Evolutionary conservation across 2,329 filamentous ascomycete genomes (phyloP).

Genomic region (Penicillium sp.): DNA sequence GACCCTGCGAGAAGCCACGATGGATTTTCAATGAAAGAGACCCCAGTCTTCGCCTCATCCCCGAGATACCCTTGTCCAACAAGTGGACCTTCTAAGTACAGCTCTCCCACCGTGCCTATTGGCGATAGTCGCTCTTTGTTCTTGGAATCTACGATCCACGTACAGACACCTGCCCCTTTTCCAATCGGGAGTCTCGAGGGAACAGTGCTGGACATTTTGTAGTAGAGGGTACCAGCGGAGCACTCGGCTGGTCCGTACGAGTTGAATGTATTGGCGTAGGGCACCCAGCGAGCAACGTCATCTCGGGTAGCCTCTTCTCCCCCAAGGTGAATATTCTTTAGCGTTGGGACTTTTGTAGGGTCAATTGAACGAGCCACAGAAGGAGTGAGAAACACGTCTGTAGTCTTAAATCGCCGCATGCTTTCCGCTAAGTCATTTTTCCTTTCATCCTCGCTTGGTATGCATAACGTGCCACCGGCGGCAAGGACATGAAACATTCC

Average conservation of each 20-base stretch:
- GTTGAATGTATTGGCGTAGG: slow-evolving; percentile 48
- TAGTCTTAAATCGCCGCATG: slow-evolving; percentile 49
- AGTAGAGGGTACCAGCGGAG: background rate
- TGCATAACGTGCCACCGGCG: slow-evolving; percentile 57
- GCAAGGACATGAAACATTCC: slow-evolving; percentile 54
- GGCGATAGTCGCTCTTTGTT: slow-evolving; percentile 63
- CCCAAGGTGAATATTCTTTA: slow-evolving; percentile 40
- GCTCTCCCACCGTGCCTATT: slow-evolving; percentile 36
- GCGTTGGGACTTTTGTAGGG: slow-evolving; percentile 19
- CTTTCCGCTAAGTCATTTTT: slow-evolving; percentile 21
- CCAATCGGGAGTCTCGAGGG: background rate
- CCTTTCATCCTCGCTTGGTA: slow-evolving; percentile 50
- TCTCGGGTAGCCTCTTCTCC: slow-evolving; percentile 39
- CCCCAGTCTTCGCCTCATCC: slow-evolving; percentile 34
- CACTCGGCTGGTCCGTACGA: slow-evolving; percentile 27
- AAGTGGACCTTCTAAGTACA: slow-evolving; percentile 40
- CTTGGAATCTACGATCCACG: slow-evolving; percentile 38
- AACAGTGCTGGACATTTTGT: background rate
- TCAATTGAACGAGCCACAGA: slow-evolving; percentile 50
- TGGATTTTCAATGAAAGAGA: slow-evolving; percentile 29
- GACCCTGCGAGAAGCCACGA: slow-evolving; percentile 34
- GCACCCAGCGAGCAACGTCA: slow-evolving; percentile 63
- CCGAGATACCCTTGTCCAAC: slow-evolving; percentile 45
- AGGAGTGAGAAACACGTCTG: slow-evolving; percentile 57
- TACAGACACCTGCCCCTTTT: background rate